phyloP scores from a whole-genome alignment of 148 eudicot species.

The Heliosperma pusillum region DNA sequence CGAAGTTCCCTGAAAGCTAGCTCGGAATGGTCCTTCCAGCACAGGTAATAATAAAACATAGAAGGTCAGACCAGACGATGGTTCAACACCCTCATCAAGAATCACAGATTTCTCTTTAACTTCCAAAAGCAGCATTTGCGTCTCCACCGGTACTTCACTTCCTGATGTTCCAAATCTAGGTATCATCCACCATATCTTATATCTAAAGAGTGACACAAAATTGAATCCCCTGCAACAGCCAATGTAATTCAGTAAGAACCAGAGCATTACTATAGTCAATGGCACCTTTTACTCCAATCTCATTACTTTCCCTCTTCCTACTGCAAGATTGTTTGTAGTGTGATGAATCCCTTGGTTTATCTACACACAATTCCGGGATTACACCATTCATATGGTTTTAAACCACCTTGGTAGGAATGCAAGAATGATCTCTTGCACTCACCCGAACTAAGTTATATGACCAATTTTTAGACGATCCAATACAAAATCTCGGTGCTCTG shows the following conservation, averaged over 20 bases:
- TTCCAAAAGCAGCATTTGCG: constrained; percentile 44
- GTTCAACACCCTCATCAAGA: constrained; percentile 5
- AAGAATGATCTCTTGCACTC: too few species aligned
- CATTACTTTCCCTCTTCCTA: background rate
- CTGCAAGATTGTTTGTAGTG: background rate
- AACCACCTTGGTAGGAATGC: too few species aligned
- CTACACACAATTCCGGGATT: background rate
- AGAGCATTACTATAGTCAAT: background rate
- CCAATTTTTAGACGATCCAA: background rate
- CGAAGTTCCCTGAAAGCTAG: constrained; percentile 47
- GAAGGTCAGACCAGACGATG: constrained; percentile 6
- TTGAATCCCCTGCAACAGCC: constrained; percentile 35
- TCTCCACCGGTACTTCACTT: constrained; percentile 41
- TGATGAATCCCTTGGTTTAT: background rate
- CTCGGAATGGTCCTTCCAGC: constrained; percentile 49
- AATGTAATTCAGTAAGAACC: background rate
- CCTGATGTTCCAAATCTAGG: constrained; percentile 43
- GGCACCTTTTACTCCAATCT: background rate
- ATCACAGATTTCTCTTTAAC: constrained; percentile 25
- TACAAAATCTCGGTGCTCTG: background rate
- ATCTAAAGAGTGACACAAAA: constrained; percentile 38
- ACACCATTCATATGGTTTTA: background rate
- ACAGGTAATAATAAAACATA: constrained; percentile 49
- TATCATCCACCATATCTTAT: constrained; percentile 63
- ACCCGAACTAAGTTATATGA: too few species aligned